phyloP scores from a whole-genome alignment of 1,284 basidiomycete species.

The Apiotrichum montevideense region DNA sequence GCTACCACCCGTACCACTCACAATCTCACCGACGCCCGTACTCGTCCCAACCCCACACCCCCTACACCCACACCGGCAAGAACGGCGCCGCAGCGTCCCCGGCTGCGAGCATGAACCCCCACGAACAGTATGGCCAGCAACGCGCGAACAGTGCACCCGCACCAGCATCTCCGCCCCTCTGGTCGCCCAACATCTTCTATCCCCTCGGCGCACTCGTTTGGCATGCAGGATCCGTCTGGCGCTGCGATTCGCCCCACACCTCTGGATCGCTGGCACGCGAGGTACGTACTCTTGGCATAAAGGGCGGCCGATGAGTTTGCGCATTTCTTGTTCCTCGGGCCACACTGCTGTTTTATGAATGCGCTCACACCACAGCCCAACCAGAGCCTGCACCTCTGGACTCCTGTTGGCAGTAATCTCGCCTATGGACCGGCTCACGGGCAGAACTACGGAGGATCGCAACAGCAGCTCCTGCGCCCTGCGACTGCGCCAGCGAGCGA shows the following conservation, averaged over 20 bases:
- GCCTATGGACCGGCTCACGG: background rate
- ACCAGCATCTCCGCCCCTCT: constrained; percentile 7
- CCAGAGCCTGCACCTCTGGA: constrained; percentile 34
- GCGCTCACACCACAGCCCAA: constrained; percentile 22
- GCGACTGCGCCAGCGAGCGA: background rate
- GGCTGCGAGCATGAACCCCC: background rate
- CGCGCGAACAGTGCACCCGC: constrained; percentile 1
- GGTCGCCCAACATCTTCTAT: constrained; percentile 24
- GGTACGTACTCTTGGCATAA: background rate
- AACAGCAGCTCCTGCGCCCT: background rate
- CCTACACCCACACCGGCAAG: too few species aligned
- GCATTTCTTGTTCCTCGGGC: too few species aligned
- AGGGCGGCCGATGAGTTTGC: too few species aligned
- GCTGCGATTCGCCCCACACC: constrained; percentile 31
- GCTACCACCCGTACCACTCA: background rate
- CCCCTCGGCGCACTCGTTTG: constrained; percentile 27
- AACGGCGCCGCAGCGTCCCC: background rate
- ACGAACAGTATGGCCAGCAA: background rate
- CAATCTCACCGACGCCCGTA: background rate
- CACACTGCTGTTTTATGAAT: too few species aligned
- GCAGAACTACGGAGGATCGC: too few species aligned
- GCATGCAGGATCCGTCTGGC: constrained; percentile 34
- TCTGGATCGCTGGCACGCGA: constrained; percentile 18
- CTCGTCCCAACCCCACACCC: background rate
- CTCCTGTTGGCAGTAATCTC: constrained; percentile 21